Evolutionary conservation across 306 rosid species (phyloP).

Genomic region (Cucurbita ficifolia): DNA sequence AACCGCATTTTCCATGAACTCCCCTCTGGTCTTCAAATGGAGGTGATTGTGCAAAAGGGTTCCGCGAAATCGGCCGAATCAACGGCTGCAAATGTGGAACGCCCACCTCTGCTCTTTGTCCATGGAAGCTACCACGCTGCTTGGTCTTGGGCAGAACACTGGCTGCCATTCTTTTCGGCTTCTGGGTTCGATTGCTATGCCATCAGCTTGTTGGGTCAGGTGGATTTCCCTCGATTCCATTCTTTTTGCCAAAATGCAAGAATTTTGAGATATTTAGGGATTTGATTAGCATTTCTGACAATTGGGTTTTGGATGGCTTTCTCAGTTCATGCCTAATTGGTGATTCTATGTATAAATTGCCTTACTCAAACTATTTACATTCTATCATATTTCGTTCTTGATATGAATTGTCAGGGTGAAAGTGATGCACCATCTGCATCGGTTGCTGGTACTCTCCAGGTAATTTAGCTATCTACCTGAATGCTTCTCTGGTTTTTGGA

Average conservation of each 20-base stretch:
- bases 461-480: conserved; percentile 14
- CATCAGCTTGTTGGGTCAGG: conserved; percentile 75
- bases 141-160: conserved; percentile 91
- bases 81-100: background rate
- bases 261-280: background rate
- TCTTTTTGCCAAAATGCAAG: background rate
- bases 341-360: background rate
- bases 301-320: background rate
- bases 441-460: conserved; percentile 81
- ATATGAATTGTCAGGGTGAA: no score
- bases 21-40: conserved; percentile 70
- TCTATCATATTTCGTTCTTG: no score
- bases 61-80: background rate
- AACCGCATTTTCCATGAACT: conserved; percentile 64
- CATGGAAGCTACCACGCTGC: conserved; percentile 98
- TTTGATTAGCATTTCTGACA: background rate
- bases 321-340: background rate
- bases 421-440: conserved; percentile 64
- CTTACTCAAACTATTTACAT: background rate
- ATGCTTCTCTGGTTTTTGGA: background rate
- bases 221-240: conserved; percentile 10
- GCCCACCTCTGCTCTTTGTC: conserved; percentile 59
- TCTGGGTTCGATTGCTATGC: conserved; percentile 69
- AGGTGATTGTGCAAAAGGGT: conserved; percentile 45
- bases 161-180: conserved; percentile 74